Conservation (phyloP, 768 basidiomycete species). For the Coprinellus micaceus region DNA sequence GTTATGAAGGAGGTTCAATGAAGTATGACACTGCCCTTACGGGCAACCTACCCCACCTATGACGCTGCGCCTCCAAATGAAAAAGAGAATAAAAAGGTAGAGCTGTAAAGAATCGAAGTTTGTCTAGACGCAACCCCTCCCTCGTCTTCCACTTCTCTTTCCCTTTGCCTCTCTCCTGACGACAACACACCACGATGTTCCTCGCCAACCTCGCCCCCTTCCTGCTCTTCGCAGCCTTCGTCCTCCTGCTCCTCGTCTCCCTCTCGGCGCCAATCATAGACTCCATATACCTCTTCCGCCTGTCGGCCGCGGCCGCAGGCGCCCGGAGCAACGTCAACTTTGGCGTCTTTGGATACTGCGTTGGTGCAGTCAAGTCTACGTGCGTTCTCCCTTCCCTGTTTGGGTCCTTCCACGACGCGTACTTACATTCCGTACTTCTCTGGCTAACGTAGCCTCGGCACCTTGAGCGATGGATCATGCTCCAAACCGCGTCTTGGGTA, state of each 20-base stretch:
- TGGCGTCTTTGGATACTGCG: constrained; percentile 66
- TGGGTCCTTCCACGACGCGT: constrained; percentile 12
- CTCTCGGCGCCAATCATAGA: constrained; percentile 59
- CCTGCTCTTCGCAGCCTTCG: constrained; percentile 48
- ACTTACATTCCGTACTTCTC: no score
- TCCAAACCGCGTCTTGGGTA: constrained; percentile 50
- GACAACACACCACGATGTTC: constrained; percentile 16
- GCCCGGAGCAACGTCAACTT: constrained; percentile 40
- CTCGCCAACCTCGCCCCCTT: constrained; percentile 35
- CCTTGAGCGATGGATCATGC: constrained; percentile 39
- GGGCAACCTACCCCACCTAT: no score
- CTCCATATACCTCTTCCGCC: constrained; percentile 52
- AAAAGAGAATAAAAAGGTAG: neutral
- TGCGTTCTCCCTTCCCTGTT: constrained; percentile 23
- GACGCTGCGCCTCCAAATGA: no score
- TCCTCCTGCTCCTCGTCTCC: constrained; percentile 59
- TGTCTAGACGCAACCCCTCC: constrained; percentile 10
- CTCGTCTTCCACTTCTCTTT: neutral
- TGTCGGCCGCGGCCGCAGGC: constrained; percentile 31
- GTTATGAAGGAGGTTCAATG: no score
- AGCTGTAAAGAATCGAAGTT: neutral
- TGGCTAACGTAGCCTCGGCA: constrained; percentile 37
- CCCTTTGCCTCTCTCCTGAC: constrained; percentile 11
- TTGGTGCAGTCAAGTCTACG: constrained; percentile 43
- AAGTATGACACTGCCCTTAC: no score